These are phyloP conservation scores for Paecilomyces fulvus DNA, from an alignment of 2,329 filamentous ascomycete genomes.

Conservation along the genomic window DNA sequence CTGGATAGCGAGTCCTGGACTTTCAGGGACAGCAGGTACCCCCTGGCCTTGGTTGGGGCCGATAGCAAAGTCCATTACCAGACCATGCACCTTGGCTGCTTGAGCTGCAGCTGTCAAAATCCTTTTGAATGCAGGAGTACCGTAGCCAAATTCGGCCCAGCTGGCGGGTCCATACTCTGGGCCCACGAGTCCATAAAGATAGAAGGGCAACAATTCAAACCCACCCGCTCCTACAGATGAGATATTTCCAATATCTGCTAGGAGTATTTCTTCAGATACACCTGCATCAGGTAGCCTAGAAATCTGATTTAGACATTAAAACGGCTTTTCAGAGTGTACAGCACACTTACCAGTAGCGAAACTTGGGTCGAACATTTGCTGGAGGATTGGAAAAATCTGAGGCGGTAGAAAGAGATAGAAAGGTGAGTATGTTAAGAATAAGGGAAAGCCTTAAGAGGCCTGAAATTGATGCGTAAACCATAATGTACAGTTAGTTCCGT, in stretches of 20 bases:
- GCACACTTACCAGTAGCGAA: constrained; percentile 23
- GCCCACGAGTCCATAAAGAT: constrained; percentile 19
- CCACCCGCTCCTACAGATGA: constrained; percentile 29
- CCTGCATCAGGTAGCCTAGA: constrained; percentile 29
- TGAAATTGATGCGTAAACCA: neutral
- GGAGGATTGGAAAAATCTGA: constrained; percentile 20
- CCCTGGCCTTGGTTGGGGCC: constrained; percentile 43
- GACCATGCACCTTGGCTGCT: constrained; percentile 24
- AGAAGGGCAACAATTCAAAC: constrained; percentile 32
- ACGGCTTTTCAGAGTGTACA: neutral
- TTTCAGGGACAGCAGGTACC: constrained; percentile 28
- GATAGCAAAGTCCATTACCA: constrained; percentile 40
- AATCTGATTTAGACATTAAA: neutral
- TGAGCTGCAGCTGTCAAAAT: constrained; percentile 4
- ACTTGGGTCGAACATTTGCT: constrained; percentile 18
- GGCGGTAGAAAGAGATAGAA: neutral
- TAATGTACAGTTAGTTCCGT: neutral
- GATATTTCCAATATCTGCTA: constrained; percentile 23
- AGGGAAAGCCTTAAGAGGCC: neutral
- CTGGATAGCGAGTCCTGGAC: constrained; percentile 19
- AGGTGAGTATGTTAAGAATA: neutral
- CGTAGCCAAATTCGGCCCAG: constrained; percentile 35
- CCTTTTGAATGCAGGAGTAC: constrained; percentile 12
- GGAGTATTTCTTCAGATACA: constrained; percentile 18
- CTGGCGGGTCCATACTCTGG: constrained; percentile 4